phyloP scores from a whole-genome alignment of 139 green algal genomes.

The Asterochloris erici region DNA sequence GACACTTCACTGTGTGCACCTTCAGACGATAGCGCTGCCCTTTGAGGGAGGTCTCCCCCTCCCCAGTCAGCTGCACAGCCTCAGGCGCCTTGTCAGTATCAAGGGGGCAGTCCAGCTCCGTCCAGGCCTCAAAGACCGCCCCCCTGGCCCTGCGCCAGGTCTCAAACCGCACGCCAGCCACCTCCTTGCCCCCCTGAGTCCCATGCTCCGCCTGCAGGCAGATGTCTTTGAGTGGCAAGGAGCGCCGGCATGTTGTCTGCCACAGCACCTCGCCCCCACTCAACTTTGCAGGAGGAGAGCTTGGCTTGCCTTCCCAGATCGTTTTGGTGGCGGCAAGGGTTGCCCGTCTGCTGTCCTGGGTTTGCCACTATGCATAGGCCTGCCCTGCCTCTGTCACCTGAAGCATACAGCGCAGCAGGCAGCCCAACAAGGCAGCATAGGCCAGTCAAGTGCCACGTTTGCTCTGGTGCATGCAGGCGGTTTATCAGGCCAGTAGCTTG shows the following conservation, averaged over 20 bases:
- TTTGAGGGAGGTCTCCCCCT: slow-evolving; percentile 3
- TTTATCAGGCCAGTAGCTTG: no score
- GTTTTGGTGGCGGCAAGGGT: no score
- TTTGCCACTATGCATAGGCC: no score
- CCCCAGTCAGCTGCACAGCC: slow-evolving; percentile 19
- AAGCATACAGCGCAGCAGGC: no score
- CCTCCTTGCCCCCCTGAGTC: background rate
- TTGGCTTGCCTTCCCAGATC: no score
- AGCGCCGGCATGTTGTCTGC: background rate
- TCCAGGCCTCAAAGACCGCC: slow-evolving; percentile 28
- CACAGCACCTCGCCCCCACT: no score
- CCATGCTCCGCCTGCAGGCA: slow-evolving; percentile 2
- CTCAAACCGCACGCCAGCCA: slow-evolving; percentile 22
- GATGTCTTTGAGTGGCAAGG: background rate
- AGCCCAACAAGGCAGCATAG: no score
- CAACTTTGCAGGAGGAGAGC: no score
- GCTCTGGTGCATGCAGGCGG: no score
- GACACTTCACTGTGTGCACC: background rate
- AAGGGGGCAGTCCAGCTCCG: slow-evolving; percentile 26
- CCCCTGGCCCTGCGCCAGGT: slow-evolving; percentile 24
- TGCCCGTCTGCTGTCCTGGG: no score
- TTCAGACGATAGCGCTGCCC: background rate
- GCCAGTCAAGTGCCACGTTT: no score
- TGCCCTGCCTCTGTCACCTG: no score
- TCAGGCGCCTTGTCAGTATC: slow-evolving; percentile 27